A percentile compares a stretch with the other conserved stretches of the same genome.
Conservation (phyloP, 108 stramenopile species). For the Epithemia pelagica region DNA sequence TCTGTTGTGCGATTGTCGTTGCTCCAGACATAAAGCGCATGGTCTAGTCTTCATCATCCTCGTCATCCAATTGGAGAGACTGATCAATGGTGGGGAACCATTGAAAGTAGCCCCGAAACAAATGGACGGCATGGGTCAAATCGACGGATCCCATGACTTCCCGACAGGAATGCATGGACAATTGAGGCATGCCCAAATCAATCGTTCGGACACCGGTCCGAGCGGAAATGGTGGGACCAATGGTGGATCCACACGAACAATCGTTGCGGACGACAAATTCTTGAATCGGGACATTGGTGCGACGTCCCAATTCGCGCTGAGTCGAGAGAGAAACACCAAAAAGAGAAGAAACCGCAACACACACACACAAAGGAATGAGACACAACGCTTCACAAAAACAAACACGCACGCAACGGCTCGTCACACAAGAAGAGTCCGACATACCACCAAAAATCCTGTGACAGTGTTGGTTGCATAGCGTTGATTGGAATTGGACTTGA, state of each 20-base stretch:
- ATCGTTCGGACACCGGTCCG: slow-evolving; percentile 90
- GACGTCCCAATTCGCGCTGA: slow-evolving; percentile 67
- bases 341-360: too few species aligned
- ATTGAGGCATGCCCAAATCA: slow-evolving; percentile 93
- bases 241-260: slow-evolving; percentile 93
- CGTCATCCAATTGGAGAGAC: background rate
- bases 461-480: slow-evolving; percentile 91
- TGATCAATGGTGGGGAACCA: slow-evolving; percentile 62
- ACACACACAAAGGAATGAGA: too few species aligned
- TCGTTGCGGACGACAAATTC: slow-evolving; percentile 93
- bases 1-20: too few species aligned
- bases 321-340: background rate
- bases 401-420: too few species aligned
- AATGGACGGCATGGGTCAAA: slow-evolving; percentile 55
- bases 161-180: slow-evolving; percentile 88
- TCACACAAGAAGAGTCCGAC: too few species aligned
- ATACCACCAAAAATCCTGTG: slow-evolving; percentile 69
- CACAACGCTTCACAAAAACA: too few species aligned
- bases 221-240: slow-evolving; percentile 90
- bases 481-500: slow-evolving; percentile 97
- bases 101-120: slow-evolving; percentile 65
- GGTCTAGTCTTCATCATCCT: too few species aligned
- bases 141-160: slow-evolving; percentile 85
- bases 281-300: slow-evolving; percentile 65
- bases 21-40: too few species aligned